Conservation (phyloP, 148 eudicot species). For the Rhododendron ferrugineum region DNA sequence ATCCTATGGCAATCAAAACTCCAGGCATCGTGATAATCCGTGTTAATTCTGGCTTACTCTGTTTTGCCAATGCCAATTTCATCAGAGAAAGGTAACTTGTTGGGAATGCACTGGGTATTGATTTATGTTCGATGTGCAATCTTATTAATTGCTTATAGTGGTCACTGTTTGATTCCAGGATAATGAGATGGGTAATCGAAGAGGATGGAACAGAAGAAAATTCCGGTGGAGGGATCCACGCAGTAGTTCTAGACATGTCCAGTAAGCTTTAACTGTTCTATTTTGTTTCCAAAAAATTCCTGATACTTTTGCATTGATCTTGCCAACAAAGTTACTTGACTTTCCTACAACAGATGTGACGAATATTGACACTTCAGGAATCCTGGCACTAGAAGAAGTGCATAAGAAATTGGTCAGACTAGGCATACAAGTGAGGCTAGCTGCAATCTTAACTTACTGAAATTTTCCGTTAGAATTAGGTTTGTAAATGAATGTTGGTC, state of each 20-base stretch:
- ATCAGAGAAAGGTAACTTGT: slow-evolving; percentile 28
- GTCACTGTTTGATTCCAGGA: slow-evolving; percentile 6
- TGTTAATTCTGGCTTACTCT: slow-evolving; percentile 24
- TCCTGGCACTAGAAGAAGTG: slow-evolving; percentile 30
- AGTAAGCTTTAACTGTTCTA: slow-evolving; percentile 5
- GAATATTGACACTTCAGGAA: slow-evolving; percentile 41
- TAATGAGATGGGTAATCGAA: slow-evolving; percentile 18
- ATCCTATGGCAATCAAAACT: slow-evolving; percentile 15
- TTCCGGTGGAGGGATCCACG: slow-evolving; percentile 1
- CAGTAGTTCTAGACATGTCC: slow-evolving; percentile 26
- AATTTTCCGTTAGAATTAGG: neutral
- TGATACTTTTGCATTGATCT: neutral
- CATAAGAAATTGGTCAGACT: slow-evolving; percentile 19
- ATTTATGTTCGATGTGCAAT: neutral
- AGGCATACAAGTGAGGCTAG: slow-evolving; percentile 27
- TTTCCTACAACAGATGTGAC: slow-evolving; percentile 16
- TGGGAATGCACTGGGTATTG: neutral
- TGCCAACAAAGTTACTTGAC: neutral
- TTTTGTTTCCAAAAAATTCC: neutral
- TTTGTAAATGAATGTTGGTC: neutral
- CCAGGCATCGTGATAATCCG: slow-evolving; percentile 28
- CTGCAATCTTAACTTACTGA: neutral
- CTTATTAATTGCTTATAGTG: neutral
- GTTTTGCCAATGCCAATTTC: slow-evolving; percentile 45
- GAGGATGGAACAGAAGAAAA: slow-evolving; percentile 17